Evolutionary conservation across 257 asterid genomes (phyloP).

Genomic region (Solanum megistacrolobum): DNA sequence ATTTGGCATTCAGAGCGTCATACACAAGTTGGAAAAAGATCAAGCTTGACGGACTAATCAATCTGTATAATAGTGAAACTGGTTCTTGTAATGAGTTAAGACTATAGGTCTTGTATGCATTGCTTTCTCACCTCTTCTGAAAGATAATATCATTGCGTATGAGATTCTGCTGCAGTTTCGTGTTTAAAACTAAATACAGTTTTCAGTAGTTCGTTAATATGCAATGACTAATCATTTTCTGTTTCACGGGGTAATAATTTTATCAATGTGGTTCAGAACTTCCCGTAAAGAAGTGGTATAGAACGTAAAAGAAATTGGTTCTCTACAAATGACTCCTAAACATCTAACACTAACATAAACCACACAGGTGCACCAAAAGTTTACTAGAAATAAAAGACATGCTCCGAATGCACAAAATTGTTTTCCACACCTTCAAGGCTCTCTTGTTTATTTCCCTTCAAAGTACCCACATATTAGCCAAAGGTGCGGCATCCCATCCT

Average conservation of each 20-base stretch:
- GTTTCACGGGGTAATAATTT: not conserved
- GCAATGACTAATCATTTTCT: not conserved
- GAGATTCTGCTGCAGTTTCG: not conserved
- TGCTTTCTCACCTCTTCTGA: not conserved
- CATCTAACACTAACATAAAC: not conserved
- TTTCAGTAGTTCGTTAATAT: not conserved
- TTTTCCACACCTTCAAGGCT: not conserved
- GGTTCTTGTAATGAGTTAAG: not conserved
- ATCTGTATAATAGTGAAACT: not conserved
- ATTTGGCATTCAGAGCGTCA: not conserved
- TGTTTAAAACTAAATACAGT: not conserved
- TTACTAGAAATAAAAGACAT: not conserved
- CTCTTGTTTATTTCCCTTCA: not conserved
- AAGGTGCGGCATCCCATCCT: not conserved
- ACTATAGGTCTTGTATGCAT: not conserved
- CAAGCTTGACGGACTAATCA: not conserved
- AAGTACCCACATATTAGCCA: not conserved
- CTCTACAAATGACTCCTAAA: not conserved
- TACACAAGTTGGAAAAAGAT: not conserved
- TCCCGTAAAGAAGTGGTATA: not conserved
- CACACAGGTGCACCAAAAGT: not conserved
- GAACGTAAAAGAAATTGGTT: not conserved
- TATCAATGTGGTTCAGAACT: not conserved
- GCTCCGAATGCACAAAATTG: not conserved
- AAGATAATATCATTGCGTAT: not conserved